Conservation (phyloP, 345 rosid genomes). For the Gossypium stocksii region DNA sequence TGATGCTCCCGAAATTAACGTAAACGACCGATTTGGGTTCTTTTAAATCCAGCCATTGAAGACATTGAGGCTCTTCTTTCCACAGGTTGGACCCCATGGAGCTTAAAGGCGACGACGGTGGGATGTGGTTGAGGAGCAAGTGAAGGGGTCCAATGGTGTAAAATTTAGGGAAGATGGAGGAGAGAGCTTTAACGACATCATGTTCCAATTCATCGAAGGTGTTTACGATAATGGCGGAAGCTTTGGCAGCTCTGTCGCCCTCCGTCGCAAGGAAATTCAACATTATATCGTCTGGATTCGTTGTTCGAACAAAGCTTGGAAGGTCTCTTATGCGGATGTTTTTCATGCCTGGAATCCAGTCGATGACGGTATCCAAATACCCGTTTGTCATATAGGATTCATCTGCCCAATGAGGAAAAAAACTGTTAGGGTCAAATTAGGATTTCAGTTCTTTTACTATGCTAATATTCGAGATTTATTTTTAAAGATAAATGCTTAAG, state of each 20-base stretch:
- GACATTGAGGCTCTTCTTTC: slow-evolving; percentile 24
- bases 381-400: slow-evolving; percentile 27
- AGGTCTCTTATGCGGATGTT: slow-evolving; percentile 37
- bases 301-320: slow-evolving; percentile 37
- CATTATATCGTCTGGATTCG: slow-evolving; percentile 29
- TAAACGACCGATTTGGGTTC: slow-evolving; percentile 24
- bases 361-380: slow-evolving; percentile 33
- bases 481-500: too few relatives aligned
- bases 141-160: slow-evolving; percentile 26
- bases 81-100: slow-evolving; percentile 18
- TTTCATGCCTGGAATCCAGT: slow-evolving; percentile 47
- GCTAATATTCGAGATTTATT: too few relatives aligned
- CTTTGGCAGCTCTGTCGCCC: slow-evolving; percentile 21
- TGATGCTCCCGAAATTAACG: slow-evolving; percentile 24
- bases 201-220: slow-evolving; percentile 13
- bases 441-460: neutral
- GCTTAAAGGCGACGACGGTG: neutral
- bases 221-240: slow-evolving; percentile 22
- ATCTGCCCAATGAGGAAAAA: slow-evolving; percentile 21
- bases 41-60: slow-evolving; percentile 21
- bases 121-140: slow-evolving; percentile 15
- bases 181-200: slow-evolving; percentile 19
- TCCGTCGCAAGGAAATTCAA: slow-evolving; percentile 20
- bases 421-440: neutral
- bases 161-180: neutral